Evolutionary conservation across 768 basidiomycete species (phyloP), one percentile per base, ranked within the genome.

Genomic region (Leccinum barrowsii): DNA sequence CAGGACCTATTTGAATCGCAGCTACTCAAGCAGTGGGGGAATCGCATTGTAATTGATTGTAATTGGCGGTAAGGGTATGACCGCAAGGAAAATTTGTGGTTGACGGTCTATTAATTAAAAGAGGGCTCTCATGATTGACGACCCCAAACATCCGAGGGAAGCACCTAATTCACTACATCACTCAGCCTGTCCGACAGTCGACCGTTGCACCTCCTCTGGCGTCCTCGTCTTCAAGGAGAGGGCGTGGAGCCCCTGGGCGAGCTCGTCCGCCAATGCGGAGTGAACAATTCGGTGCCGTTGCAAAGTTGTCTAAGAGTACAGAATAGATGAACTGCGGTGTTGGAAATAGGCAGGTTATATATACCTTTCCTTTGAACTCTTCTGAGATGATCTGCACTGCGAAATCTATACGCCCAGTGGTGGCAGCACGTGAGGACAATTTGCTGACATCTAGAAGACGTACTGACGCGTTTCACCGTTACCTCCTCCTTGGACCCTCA

Each of bases 231-330:
- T 83, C 65, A 94, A 73, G 15, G 88, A 89, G 44, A 94, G 75
- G 0, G 92, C 86, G 65, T 94, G 92, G 30, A 94, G 71, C 5
- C 91, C 90, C 57, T 79, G 76, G 24, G 80, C 70, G 49, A 94
- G 75, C 68, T 94, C 89, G 32, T 87, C 85, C 19, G 85, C 79
- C 32, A 94, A 77, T 3, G 85, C 83, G 7, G 82, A 77, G 70
- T 92, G 85, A 50, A 94, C 81, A 77, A 93, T 80, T 50, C 90
- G 82, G 74, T 94, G 92, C 50, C 92, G 84, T 68, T 92, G 87
- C 76, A 93, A 82, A 10, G 85, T 85, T 21, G 75, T 82, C 91
- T 92, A 62, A 37, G 35, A 48, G 24, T 13, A 22, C 46, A 48
- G 3, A 57, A 44, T 55, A 56, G 51, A 44, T 68, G 54, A 63